Percentiles rank a stretch among this genome's conserved stretches.
These are phyloP conservation scores for Fusarium protoensiforme DNA, from an alignment of 2,329 filamentous ascomycete genomes.

Conservation along the genomic window DNA sequence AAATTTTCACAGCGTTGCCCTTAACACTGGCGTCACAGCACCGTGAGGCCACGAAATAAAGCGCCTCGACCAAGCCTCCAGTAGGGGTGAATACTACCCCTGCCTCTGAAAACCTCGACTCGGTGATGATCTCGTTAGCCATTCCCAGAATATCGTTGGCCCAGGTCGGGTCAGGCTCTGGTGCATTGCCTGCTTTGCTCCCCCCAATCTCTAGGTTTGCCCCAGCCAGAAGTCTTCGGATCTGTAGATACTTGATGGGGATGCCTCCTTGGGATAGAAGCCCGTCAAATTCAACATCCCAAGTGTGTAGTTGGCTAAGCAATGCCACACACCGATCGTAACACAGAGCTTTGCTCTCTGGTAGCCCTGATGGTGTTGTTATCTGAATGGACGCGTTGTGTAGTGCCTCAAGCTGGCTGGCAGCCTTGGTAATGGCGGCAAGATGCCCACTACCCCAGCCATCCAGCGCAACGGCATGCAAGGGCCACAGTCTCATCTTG, in stretches of 20 bases:
- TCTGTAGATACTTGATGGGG: not conserved
- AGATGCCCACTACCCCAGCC: not conserved
- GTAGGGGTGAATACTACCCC: not conserved
- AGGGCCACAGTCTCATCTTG: not conserved
- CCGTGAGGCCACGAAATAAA: constrained; percentile 3
- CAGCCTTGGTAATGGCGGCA: not conserved
- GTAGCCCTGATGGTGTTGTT: too few species aligned
- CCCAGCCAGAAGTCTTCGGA: not conserved
- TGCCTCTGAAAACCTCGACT: not conserved
- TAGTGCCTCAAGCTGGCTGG: not conserved
- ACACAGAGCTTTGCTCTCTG: too few species aligned
- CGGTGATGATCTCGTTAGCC: not conserved
- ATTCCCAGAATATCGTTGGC: not conserved
- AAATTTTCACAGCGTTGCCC: not conserved
- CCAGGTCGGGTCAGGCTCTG: not conserved
- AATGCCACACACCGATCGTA: not conserved
- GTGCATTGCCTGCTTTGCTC: not conserved
- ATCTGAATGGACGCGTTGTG: not conserved
- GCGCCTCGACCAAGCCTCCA: constrained; percentile 1
- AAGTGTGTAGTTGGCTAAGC: not conserved
- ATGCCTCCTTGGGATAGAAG: not conserved
- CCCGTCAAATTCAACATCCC: not conserved
- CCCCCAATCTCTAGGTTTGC: not conserved
- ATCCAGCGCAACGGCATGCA: not conserved
- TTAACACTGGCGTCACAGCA: not conserved